Evolutionary conservation across 78 protist species (phyloP), one percentile per base, ranked within the genome.

Genomic region (Dictyostelium citrinum): DNA sequence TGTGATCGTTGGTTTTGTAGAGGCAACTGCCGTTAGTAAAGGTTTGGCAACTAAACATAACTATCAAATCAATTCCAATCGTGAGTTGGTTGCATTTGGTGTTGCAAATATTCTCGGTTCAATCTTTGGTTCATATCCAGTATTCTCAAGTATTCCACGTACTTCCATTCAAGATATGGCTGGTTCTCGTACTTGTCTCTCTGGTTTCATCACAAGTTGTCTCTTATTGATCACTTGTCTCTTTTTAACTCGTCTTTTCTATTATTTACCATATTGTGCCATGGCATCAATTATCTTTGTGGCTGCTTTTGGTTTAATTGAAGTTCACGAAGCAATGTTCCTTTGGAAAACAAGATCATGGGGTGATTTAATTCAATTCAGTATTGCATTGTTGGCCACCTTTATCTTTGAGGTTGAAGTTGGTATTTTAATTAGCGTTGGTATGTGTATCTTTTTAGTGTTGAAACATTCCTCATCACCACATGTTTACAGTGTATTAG

Each of bases 41-140:
- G 46, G 67, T 61, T 75, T 84, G 4, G 95, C 95, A 3, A 81
- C 95, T 3, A 91, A 91, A 22, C 80, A 84, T 61, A 91, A 91
- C 31, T 91, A 91, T 35, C 72, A 76, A 27, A 84, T 91, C 75
- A 76, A 77, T 51, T 45, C 77, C 31, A 91, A 91, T 58, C 83
- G 95, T 79, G 95, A 91, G 49, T 55, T 91, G 61, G 95, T 91
- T 46, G 95, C 95, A 3, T 84, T 91, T 46, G 95, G 95, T 41
- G 78, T 84, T 5, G 90, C 91, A 0, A 91, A 91, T 58, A 72
- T 91, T 9, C 24, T 91, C 0, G 95, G 95, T 55, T 84, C 92
- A 16, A 82, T 91, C 8, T 91, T 91, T 51, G 37, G 70, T 22
- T 43, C 72, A 0, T 81, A 84, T 49, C 95, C 95, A 43, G 95